These are phyloP conservation scores for Aethionema arabicum DNA, from an alignment of 345 rosid species.

Conservation along the genomic window DNA sequence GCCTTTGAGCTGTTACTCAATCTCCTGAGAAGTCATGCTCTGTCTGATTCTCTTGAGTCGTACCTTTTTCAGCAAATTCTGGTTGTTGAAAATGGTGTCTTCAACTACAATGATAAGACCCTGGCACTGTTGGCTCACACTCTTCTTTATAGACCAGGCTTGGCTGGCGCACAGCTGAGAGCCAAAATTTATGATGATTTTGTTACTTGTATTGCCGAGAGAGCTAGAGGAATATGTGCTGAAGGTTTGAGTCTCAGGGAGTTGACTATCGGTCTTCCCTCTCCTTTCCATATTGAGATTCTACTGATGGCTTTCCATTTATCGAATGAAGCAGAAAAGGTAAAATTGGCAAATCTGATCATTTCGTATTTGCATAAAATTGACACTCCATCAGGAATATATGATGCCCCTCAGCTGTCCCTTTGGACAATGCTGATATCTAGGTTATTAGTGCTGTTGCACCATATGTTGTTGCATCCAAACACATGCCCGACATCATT, in stretches of 20 bases:
- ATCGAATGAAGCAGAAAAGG: slow-evolving; percentile 74
- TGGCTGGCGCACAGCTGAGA: slow-evolving; percentile 68
- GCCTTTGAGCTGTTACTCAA: slow-evolving; percentile 70
- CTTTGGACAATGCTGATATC: slow-evolving; percentile 88
- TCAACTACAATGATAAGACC: slow-evolving; percentile 69
- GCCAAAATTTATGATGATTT: slow-evolving; percentile 56
- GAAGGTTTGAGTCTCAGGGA: slow-evolving; percentile 59
- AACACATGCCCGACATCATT: slow-evolving; percentile 66
- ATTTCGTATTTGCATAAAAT: slow-evolving; percentile 50
- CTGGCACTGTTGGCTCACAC: slow-evolving; percentile 68
- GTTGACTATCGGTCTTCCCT: slow-evolving; percentile 70
- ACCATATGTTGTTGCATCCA: slow-evolving; percentile 77
- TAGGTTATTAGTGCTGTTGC: slow-evolving; percentile 76
- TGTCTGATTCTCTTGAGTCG: slow-evolving; percentile 68
- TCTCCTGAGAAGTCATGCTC: slow-evolving; percentile 55
- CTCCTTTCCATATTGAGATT: slow-evolving; percentile 84
- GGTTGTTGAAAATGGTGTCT: slow-evolving; percentile 62
- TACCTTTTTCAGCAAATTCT: slow-evolving; percentile 73
- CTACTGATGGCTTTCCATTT: slow-evolving; percentile 90
- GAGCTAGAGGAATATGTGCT: slow-evolving; percentile 47
- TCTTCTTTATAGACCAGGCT: slow-evolving; percentile 58
- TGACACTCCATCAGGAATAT: slow-evolving; percentile 44
- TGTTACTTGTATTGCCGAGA: slow-evolving; percentile 58
- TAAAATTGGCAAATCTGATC: slow-evolving; percentile 50
- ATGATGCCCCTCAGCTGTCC: slow-evolving; percentile 52